Percentiles rank a stretch among this genome's conserved stretches.
Evolutionary conservation across 2,329 filamentous ascomycete species (phyloP).

Genomic region (Colletotrichum zoysiae): DNA sequence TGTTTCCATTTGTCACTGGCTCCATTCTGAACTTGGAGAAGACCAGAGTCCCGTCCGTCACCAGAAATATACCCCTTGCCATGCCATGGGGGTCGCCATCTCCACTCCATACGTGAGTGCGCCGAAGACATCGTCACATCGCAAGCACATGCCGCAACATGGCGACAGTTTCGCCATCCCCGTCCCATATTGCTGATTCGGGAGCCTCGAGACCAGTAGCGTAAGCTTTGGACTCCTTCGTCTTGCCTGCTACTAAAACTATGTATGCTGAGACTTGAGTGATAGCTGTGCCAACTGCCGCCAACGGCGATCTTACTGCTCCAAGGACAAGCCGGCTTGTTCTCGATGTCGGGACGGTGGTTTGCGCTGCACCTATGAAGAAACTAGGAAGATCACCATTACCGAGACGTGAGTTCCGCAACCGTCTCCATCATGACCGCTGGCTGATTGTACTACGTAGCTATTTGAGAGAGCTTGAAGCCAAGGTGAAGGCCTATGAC

Average conservation of each 20-base stretch:
- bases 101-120: constrained; percentile 12
- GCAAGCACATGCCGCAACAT: constrained; percentile 5
- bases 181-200: constrained; percentile 18
- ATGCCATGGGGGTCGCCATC: constrained; percentile 21
- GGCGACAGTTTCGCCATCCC: constrained; percentile 21
- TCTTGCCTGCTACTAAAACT: not conserved
- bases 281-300: constrained; percentile 52
- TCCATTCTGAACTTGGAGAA: constrained; percentile 28
- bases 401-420: constrained; percentile 49
- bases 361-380: constrained; percentile 51
- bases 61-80: constrained; percentile 9
- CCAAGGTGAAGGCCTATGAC: constrained; percentile 36
- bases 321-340: constrained; percentile 53
- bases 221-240: constrained; percentile 40
- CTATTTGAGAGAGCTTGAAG: constrained; percentile 28
- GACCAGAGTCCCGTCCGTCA: not conserved
- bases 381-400: constrained; percentile 51
- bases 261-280: not conserved
- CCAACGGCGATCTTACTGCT: constrained; percentile 52
- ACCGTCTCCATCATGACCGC: not conserved
- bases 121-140: constrained; percentile 18
- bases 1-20: constrained; percentile 33
- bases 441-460: constrained; percentile 1
- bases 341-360: constrained; percentile 50
- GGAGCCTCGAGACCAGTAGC: constrained; percentile 46